Conservation (phyloP, 2,329 filamentous ascomycete genomes). For the Fusarium sp. region DNA sequence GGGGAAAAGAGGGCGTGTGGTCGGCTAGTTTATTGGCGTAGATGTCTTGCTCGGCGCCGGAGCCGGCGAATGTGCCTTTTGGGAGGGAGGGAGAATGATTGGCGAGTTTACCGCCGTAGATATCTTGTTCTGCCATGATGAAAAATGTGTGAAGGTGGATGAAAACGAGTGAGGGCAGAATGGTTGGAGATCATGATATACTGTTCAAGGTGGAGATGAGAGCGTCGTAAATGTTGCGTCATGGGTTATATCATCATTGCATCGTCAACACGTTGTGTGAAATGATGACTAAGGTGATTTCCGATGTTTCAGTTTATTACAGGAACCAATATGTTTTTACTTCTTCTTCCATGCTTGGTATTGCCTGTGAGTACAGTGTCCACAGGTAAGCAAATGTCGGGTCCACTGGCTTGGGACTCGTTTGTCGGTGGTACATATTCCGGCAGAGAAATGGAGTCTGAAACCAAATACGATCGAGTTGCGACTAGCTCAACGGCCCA, state of each 20-base stretch:
- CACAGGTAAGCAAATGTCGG: too few relatives aligned
- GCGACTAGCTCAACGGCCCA: not conserved
- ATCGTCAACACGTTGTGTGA: not conserved
- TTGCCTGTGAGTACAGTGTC: too few relatives aligned
- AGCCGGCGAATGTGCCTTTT: not conserved
- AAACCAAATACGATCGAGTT: accelerated
- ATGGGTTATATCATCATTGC: slow-evolving; percentile 26
- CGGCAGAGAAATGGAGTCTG: not conserved
- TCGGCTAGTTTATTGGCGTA: not conserved
- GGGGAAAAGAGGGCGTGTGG: not conserved
- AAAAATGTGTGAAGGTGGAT: not conserved
- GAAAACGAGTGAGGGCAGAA: accelerated
- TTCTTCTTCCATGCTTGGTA: too few relatives aligned
- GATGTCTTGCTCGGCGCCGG: slow-evolving; percentile 5
- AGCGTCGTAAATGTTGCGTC: slow-evolving; percentile 23
- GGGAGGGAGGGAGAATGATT: not conserved
- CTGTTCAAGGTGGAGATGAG: not conserved
- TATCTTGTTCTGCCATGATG: slow-evolving; percentile 13
- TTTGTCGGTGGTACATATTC: not conserved
- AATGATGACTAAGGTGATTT: not conserved
- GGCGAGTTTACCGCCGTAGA: not conserved
- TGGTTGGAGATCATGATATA: slow-evolving; percentile 7
- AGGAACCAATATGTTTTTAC: not conserved
- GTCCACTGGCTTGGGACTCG: not conserved
- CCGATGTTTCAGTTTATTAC: too few relatives aligned